phyloP scores from a whole-genome alignment of 257 asterid genomes.

The Anisodus acutangulus region DNA sequence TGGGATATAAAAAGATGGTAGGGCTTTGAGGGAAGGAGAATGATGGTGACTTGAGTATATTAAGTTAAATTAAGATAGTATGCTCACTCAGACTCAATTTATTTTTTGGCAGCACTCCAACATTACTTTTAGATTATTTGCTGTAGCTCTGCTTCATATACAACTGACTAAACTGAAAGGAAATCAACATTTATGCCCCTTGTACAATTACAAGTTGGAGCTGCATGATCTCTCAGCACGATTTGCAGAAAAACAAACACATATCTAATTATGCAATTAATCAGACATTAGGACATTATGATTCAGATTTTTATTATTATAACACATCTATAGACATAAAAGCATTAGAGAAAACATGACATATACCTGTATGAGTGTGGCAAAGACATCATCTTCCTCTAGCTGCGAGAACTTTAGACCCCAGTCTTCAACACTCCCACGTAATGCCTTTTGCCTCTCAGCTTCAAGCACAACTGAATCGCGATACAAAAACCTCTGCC shows the following conservation, averaged over 20 bases:
- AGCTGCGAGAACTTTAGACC: constrained; percentile 61
- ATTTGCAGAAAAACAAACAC: neutral
- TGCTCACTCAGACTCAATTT: neutral
- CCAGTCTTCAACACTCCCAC: constrained; percentile 70
- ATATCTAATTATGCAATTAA: neutral
- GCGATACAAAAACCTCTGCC: constrained; percentile 92
- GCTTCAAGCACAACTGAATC: constrained; percentile 91
- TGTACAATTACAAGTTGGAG: neutral
- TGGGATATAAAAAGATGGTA: neutral
- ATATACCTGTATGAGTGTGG: constrained; percentile 83
- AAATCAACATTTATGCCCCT: neutral
- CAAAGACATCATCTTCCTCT: constrained; percentile 70
- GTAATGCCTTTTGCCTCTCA: constrained; percentile 67
- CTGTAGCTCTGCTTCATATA: neutral
- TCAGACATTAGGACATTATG: neutral
- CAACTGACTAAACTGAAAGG: neutral
- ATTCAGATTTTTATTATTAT: neutral
- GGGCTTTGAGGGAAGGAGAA: neutral
- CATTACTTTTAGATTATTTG: neutral
- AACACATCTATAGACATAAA: neutral
- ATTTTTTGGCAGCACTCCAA: neutral
- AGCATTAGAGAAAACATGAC: neutral
- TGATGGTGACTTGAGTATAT: neutral
- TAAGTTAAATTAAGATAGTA: neutral
- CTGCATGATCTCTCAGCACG: neutral